Evolutionary conservation across 306 rosid species (phyloP).

Genomic region (Rosa chinensis): DNA sequence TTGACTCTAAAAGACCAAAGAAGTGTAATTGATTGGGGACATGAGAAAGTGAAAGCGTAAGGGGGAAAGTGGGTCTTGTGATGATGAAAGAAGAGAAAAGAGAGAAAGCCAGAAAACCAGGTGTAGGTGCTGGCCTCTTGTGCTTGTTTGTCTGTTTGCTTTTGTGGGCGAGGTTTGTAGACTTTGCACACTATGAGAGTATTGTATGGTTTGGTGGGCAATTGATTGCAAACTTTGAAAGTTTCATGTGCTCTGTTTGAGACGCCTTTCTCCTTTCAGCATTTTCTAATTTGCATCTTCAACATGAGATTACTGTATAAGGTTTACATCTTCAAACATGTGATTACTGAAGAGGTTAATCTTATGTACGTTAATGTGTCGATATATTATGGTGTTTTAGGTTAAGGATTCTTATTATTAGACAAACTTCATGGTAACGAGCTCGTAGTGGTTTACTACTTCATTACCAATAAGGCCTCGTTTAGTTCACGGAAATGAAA

Average conservation of each 20-base stretch:
- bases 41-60: constrained; percentile 42
- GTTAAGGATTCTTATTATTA: too few species aligned
- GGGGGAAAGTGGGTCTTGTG: constrained; percentile 54
- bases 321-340: neutral
- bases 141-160: constrained; percentile 30
- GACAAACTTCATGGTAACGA: neutral
- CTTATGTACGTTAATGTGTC: neutral
- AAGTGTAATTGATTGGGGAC: constrained; percentile 38
- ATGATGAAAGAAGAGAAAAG: constrained; percentile 50
- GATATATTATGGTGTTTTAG: neutral
- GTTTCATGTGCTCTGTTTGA: constrained; percentile 42
- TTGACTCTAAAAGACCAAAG: constrained; percentile 46
- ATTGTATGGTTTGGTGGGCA: constrained; percentile 31
- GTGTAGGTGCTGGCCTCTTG: constrained; percentile 24
- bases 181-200: constrained; percentile 17
- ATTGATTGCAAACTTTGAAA: constrained; percentile 46
- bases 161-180: constrained; percentile 34
- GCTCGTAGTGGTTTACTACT: neutral
- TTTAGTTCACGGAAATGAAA: too few species aligned
- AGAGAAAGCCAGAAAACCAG: constrained; percentile 46
- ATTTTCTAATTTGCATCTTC: neutral
- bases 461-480: too few species aligned
- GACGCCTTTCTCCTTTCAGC: constrained; percentile 12
- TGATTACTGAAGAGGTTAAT: neutral
- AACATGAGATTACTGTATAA: neutral